Percentiles rank a stretch among this genome's conserved stretches.
Conservation (phyloP, 257 asterid genomes). For the Gynochthodes officinalis region DNA sequence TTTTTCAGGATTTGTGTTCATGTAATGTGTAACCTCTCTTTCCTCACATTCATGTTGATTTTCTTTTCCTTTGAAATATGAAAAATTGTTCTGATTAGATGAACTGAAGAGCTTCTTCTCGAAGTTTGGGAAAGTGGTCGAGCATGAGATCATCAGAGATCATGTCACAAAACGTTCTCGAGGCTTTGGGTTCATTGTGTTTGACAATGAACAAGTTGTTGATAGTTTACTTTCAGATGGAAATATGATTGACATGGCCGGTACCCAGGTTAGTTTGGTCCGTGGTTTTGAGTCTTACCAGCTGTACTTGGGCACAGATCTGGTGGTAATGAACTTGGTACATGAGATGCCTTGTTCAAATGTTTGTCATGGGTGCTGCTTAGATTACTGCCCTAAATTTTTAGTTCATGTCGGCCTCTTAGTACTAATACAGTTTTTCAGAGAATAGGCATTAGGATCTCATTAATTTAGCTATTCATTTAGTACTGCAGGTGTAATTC, state of each 20-base stretch:
- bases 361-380: not conserved
- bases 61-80: not conserved
- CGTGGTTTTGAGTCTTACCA: constrained; percentile 7
- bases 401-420: not conserved
- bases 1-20: not conserved
- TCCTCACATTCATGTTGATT: not conserved
- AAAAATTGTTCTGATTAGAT: constrained; percentile 32
- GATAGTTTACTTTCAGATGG: constrained; percentile 73
- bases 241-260: constrained; percentile 90
- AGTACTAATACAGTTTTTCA: not conserved
- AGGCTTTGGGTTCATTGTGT: constrained; percentile 91
- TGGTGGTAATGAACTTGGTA: constrained; percentile 2
- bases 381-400: not conserved
- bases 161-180: constrained; percentile 86
- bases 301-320: constrained; percentile 18
- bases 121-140: constrained; percentile 72
- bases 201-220: constrained; percentile 81
- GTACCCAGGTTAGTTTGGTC: constrained; percentile 64
- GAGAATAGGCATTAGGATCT: constrained; percentile 6
- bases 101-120: constrained; percentile 84
- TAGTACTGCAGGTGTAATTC: constrained; percentile 43
- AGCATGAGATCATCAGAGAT: constrained; percentile 89
- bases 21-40: not conserved
- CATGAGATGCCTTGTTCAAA: not conserved
- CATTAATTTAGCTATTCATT: constrained; percentile 25